Conservation (phyloP, 2,329 filamentous ascomycete genomes). For the Fusarium cyanostomum region DNA sequence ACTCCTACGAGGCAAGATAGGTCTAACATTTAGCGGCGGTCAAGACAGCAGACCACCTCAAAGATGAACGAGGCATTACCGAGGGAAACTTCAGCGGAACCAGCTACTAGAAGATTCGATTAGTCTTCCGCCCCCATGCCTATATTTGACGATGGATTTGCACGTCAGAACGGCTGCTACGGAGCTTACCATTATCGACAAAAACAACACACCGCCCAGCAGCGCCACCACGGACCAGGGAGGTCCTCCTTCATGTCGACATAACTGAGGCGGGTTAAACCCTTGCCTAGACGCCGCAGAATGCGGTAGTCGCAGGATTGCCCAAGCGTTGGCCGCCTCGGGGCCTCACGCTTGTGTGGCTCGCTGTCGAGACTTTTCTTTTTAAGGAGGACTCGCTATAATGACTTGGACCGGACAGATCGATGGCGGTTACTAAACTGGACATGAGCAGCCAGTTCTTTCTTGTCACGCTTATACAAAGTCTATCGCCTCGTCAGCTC, state of each 20-base stretch:
- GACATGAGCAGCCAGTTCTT: too few relatives aligned
- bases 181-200: too few relatives aligned
- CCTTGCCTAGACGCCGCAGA: conserved; percentile 56
- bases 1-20: conserved; percentile 70
- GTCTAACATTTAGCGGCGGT: too few relatives aligned
- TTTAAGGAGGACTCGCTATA: not conserved
- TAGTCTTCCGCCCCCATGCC: too few relatives aligned
- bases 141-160: too few relatives aligned
- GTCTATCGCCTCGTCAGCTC: conserved; percentile 18
- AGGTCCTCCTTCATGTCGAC: conserved; percentile 52
- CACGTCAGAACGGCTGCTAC: too few relatives aligned
- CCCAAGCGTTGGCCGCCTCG: conserved; percentile 33
- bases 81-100: too few relatives aligned
- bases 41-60: too few relatives aligned
- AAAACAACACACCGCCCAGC: too few relatives aligned
- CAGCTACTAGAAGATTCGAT: too few relatives aligned
- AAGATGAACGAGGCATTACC: too few relatives aligned
- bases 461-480: conserved; percentile 18
- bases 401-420: conserved; percentile 8
- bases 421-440: conserved; percentile 8
- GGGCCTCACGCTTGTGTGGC: conserved; percentile 24
- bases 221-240: too few relatives aligned
- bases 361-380: conserved; percentile 24
- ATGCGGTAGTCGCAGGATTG: conserved; percentile 56
- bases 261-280: conserved; percentile 58